These are phyloP conservation scores for Sarocladium brachiariae DNA, from an alignment of 2,329 filamentous ascomycete genomes.

Conservation along the genomic window DNA sequence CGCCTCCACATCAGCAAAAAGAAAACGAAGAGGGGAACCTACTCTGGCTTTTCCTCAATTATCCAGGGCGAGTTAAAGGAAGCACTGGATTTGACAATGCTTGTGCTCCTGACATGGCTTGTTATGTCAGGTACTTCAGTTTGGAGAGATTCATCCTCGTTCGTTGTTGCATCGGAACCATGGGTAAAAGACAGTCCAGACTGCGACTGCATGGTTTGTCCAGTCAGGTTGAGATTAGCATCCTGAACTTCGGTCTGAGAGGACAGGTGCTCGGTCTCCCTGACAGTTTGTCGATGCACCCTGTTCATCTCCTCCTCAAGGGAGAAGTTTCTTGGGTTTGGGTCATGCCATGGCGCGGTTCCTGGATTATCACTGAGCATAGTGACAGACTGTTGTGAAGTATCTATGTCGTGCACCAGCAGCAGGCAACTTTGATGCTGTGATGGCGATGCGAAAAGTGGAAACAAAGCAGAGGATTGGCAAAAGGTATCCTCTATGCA, in stretches of 20 bases:
- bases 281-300: neutral
- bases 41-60: constrained; percentile 9
- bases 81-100: neutral
- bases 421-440: no score
- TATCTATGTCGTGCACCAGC: no score
- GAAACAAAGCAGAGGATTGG: no score
- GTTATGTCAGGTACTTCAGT: neutral
- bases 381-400: neutral
- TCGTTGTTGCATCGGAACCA: neutral
- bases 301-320: neutral
- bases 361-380: neutral
- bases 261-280: neutral
- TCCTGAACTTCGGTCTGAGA: neutral
- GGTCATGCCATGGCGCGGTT: neutral
- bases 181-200: neutral
- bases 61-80: constrained; percentile 5
- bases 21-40: neutral
- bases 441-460: no score
- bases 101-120: neutral
- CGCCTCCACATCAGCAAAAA: neutral
- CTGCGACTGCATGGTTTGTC: neutral
- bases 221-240: neutral
- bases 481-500: no score
- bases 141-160: neutral
- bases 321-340: neutral